phyloP scores from a whole-genome alignment of 306 rosid species.

The Boehmeria nivea region DNA sequence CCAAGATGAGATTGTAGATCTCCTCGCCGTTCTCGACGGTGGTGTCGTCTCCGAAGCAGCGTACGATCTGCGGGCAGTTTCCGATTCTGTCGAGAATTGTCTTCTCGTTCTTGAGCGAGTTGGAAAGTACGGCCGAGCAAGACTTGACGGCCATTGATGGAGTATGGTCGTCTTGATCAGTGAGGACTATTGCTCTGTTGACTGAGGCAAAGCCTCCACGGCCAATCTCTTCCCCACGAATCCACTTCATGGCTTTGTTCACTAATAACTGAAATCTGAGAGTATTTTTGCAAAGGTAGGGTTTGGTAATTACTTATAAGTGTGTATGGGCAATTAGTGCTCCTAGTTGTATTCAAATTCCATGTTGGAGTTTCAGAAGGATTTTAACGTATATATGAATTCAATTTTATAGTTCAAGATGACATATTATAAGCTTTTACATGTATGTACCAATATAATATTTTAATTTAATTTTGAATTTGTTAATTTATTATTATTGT shows the following conservation, averaged over 20 bases:
- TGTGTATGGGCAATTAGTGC: too few relatives aligned
- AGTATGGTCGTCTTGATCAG: conserved; percentile 3
- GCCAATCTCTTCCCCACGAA: conserved; percentile 66
- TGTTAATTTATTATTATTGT: too few relatives aligned
- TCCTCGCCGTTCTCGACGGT: conserved; percentile 38
- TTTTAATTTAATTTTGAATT: too few relatives aligned
- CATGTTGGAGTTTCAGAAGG: too few relatives aligned
- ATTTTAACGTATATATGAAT: too few relatives aligned
- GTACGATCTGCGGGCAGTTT: conserved; percentile 38
- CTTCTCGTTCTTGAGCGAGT: conserved; percentile 45
- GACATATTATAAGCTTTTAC: too few relatives aligned
- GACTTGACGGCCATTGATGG: conserved; percentile 57
- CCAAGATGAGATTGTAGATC: conserved; percentile 51
- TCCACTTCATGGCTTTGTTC: conserved; percentile 89
- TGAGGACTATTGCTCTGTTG: conserved; percentile 18
- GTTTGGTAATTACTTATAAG: too few relatives aligned
- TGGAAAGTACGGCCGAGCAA: conserved; percentile 14
- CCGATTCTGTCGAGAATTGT: conserved; percentile 32
- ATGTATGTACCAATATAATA: too few relatives aligned
- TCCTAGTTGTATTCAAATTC: too few relatives aligned
- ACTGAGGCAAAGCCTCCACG: conserved; percentile 72
- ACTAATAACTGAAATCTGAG: too few relatives aligned
- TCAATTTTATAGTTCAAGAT: too few relatives aligned
- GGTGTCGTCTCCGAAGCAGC: conserved; percentile 37
- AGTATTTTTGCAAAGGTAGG: too few relatives aligned